phyloP scores from a whole-genome alignment of 495 filamentous ascomycete species.

The Penicillium riverlandense region DNA sequence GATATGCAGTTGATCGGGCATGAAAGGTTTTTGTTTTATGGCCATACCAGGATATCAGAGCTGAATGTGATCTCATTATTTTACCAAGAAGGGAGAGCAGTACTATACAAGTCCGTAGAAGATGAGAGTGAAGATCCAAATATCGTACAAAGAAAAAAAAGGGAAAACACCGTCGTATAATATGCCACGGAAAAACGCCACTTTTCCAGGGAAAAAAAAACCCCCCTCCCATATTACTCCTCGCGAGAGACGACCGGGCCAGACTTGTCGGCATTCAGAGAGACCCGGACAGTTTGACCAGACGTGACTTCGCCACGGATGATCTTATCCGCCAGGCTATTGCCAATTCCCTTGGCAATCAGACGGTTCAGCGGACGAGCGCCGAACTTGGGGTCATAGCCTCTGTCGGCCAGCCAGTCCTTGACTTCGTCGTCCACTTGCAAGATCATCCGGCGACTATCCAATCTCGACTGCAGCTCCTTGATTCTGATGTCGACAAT shows the following conservation, averaged over 20 bases:
- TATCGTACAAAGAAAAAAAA: constrained; percentile 2
- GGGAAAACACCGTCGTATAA: constrained; percentile 1
- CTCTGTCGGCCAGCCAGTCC: constrained; percentile 77
- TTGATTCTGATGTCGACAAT: constrained; percentile 88
- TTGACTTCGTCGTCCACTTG: constrained; percentile 63
- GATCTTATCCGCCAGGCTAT: constrained; percentile 81
- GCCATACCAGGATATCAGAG: not conserved
- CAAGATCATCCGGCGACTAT: constrained; percentile 77
- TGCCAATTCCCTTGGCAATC: constrained; percentile 82
- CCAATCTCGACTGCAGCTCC: constrained; percentile 76
- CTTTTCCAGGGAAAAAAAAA: not conserved
- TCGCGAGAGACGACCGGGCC: constrained; percentile 23
- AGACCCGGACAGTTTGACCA: constrained; percentile 65
- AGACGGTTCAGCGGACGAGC: constrained; percentile 90
- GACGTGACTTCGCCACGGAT: constrained; percentile 75
- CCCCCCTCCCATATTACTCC: constrained; percentile 5
- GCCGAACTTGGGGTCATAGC: constrained; percentile 87
- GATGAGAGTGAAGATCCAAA: constrained; percentile 9
- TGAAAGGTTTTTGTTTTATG: not conserved
- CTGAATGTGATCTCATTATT: constrained; percentile 5
- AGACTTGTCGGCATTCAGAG: constrained; percentile 44
- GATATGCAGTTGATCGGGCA: no score
- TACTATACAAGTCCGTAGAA: constrained; percentile 14
- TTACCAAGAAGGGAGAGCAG: constrained; percentile 1
- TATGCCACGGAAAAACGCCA: constrained; percentile 2